Evolutionary conservation across 129 eudicot species (phyloP).

Genomic region (Tagetes patula): DNA sequence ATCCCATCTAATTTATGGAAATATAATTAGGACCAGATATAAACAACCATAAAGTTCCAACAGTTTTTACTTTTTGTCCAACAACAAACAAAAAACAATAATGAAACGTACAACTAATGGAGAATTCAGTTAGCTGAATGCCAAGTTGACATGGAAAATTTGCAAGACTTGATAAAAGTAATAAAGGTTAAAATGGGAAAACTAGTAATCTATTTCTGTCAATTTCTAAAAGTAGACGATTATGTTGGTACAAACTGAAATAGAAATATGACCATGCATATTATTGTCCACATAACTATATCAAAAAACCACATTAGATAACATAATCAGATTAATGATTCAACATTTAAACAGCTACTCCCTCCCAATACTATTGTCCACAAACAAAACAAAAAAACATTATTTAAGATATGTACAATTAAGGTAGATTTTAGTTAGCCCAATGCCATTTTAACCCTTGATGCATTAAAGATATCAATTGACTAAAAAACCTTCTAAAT

Average conservation of each 20-base stretch:
- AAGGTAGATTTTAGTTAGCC: neutral
- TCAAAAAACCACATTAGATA: neutral
- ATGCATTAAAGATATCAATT: neutral
- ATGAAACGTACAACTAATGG: neutral
- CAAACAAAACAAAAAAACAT: neutral
- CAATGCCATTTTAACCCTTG: neutral
- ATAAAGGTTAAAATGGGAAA: neutral
- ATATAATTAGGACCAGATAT: conserved; percentile 22
- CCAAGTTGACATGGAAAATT: neutral
- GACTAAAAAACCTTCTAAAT: neutral
- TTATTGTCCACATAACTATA: neutral
- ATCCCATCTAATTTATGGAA: conserved; percentile 60
- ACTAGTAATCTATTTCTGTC: neutral
- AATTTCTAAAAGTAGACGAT: neutral
- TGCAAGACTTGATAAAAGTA: neutral
- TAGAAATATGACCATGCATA: neutral
- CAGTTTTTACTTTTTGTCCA: neutral
- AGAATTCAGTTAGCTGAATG: neutral
- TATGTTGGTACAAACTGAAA: conserved; percentile 3
- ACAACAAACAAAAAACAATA: neutral
- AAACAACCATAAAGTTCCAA: neutral
- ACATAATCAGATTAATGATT: neutral
- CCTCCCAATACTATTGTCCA: neutral
- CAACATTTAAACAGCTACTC: conserved; percentile 17
- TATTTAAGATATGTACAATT: neutral